Base-by-base conservation (phyloP, 2,329 filamentous ascomycete species). In the Ploettnerulaceae sp. region DNA sequence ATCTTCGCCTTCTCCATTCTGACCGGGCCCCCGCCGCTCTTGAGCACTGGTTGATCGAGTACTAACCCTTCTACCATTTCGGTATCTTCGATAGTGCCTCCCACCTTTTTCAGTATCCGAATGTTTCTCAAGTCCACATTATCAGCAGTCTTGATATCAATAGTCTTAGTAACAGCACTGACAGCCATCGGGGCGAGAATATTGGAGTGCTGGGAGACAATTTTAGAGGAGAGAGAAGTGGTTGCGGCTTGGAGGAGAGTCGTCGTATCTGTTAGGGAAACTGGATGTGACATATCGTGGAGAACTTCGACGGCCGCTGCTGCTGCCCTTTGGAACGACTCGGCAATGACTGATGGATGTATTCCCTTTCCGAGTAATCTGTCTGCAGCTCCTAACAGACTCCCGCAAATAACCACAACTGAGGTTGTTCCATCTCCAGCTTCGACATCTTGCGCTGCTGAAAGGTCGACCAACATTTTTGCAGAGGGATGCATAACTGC, bases 401-500 rank as follows among this genome's bases (percentile, higher is more conserved):
- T 95, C 65, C 93, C 94, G 60, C 89, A 93, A 70, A 98, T 95
- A 57, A 98, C 93, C 22, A 98, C 93, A 20, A 98, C 93, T 3
- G 91, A 97, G 26, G 93, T 98, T 47, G 93, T 98, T 62, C 93
- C 94, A 68, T 98, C 93, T 71, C 93, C 93, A 54, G 93, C 93
- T 70, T 98, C 93, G 52, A 98, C 89, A 73, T 98, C 93, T 69
- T 98, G 93, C 57, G 93, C 93, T 58, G 93, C 88, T 62, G 91
- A 94, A 53, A 98, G 79, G 69, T 98, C 90, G 63, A 98, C 93
- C 58, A 98, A 77, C 93, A 98, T 98, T 74, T 95, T 96, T 41
- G 93, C 93, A 38, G 94, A 95, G n/a, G 93, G 93, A 67, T 98
- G 93, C 85, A 98, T 89, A 58, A 98, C 93, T 57, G 88, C 86